Percentiles rank a stretch among this genome's conserved stretches.
Evolutionary conservation across 2,329 filamentous ascomycete genomes (phyloP).

Genomic region (Stemphylium beticola): DNA sequence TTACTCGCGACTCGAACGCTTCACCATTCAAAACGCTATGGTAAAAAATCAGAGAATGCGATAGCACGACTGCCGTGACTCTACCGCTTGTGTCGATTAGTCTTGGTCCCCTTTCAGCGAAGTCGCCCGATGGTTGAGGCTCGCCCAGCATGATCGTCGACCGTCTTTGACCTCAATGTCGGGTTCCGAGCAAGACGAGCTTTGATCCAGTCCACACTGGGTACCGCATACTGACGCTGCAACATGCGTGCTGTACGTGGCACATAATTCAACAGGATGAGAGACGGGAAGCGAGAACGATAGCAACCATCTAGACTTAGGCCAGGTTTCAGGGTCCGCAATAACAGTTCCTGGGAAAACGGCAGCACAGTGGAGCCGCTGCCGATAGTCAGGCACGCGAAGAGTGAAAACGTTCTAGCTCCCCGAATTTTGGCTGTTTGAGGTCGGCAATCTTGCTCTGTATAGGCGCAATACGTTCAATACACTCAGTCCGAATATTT

Average conservation of each 20-base stretch:
- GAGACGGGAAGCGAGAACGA: neutral
- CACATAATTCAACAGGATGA: too few species aligned
- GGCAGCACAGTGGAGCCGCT: neutral
- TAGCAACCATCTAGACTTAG: neutral
- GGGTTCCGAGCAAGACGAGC: too few species aligned
- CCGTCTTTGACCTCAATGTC: neutral
- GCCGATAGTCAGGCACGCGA: slow-evolving; percentile 2
- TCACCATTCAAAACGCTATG: neutral
- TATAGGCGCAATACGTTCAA: neutral
- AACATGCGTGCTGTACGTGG: neutral
- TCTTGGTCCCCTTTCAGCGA: neutral
- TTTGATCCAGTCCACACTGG: too few species aligned
- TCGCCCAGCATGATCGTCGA: neutral
- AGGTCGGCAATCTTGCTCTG: neutral
- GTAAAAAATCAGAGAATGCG: neutral
- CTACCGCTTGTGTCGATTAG: neutral
- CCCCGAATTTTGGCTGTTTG: neutral
- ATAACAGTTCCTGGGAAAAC: neutral
- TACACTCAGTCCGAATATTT: neutral
- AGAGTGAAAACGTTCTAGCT: neutral
- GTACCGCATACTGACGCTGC: too few species aligned
- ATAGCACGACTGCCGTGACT: neutral
- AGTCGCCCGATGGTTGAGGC: neutral
- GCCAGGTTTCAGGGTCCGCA: neutral
- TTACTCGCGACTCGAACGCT: neutral